These are phyloP conservation scores for Colletotrichum salicis DNA, from an alignment of 2,329 filamentous ascomycete species.

Conservation along the genomic window DNA sequence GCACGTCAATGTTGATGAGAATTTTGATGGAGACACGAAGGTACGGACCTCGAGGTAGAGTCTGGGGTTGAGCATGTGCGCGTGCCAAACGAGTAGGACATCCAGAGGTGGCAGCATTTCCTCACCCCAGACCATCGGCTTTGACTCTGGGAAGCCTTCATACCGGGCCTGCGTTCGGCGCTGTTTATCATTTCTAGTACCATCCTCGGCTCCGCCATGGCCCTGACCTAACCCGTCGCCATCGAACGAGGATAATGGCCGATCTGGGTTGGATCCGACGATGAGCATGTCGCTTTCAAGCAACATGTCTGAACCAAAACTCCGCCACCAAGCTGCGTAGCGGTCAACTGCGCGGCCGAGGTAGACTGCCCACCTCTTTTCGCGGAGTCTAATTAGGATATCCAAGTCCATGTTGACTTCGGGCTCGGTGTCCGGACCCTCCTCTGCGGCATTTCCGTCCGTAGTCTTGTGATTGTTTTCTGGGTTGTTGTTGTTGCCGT, in stretches of 20 bases:
- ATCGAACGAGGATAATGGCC: no score
- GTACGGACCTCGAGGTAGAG: conserved; percentile 63
- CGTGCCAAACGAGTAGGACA: conserved; percentile 78
- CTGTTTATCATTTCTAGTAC: not conserved
- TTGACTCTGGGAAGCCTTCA: conserved; percentile 40
- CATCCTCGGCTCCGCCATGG: no score
- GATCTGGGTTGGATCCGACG: conserved; percentile 9
- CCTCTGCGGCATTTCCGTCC: no score
- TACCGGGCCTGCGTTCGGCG: conserved; percentile 37
- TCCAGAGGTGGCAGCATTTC: conserved; percentile 67
- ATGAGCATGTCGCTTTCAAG: conserved; percentile 41
- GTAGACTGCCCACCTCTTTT: conserved; percentile 76
- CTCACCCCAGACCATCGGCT: conserved; percentile 45
- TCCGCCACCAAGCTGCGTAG: conserved; percentile 70
- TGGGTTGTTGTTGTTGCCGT: not conserved
- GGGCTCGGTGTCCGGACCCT: not conserved
- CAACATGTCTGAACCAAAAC: conserved; percentile 42
- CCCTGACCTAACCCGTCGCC: no score
- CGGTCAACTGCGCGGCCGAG: conserved; percentile 71
- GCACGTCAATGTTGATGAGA: not conserved
- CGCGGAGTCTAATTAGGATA: conserved; percentile 62
- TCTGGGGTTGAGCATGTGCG: conserved; percentile 76
- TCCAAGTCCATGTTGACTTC: conserved; percentile 36
- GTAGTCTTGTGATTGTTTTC: not conserved
- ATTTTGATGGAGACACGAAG: no score